Conservation (phyloP, 2,329 filamentous ascomycete species). For the Macrophomina phaseolina region DNA sequence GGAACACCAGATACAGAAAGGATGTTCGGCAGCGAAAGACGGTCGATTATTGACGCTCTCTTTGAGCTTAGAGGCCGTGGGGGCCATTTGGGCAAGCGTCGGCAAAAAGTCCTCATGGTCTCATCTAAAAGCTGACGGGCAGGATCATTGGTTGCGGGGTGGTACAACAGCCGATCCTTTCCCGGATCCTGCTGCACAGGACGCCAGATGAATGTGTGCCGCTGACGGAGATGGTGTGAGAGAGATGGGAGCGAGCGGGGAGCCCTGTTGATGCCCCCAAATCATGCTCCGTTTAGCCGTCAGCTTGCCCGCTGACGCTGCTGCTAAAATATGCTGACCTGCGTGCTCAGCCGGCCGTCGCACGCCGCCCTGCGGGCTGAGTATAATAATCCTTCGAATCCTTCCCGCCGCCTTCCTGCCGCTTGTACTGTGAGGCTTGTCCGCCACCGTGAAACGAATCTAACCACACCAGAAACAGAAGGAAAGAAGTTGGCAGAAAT, state of each 20-base stretch:
- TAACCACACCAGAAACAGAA: background rate
- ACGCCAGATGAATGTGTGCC: background rate
- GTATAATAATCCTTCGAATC: slow-evolving; percentile 18
- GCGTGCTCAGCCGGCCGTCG: background rate
- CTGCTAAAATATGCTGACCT: background rate
- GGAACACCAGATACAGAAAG: background rate
- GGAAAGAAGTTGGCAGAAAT: background rate
- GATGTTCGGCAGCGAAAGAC: background rate
- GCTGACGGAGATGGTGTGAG: background rate
- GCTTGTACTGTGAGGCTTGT: background rate
- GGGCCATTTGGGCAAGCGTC: background rate
- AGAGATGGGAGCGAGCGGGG: background rate
- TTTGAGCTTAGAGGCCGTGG: background rate
- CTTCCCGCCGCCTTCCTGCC: slow-evolving; percentile 2
- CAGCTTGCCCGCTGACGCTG: background rate
- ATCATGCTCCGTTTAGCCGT: background rate
- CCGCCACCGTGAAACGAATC: background rate
- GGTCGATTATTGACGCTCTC: background rate
- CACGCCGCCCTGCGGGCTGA: background rate
- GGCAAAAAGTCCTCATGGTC: background rate
- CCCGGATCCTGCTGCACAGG: background rate
- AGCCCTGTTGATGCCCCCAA: background rate
- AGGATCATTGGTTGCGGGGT: background rate
- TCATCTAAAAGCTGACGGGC: slow-evolving; percentile 12
- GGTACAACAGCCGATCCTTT: background rate